Base-by-base conservation (phyloP, 495 filamentous ascomycete genomes). In the Clavariopsis aquatica region DNA sequence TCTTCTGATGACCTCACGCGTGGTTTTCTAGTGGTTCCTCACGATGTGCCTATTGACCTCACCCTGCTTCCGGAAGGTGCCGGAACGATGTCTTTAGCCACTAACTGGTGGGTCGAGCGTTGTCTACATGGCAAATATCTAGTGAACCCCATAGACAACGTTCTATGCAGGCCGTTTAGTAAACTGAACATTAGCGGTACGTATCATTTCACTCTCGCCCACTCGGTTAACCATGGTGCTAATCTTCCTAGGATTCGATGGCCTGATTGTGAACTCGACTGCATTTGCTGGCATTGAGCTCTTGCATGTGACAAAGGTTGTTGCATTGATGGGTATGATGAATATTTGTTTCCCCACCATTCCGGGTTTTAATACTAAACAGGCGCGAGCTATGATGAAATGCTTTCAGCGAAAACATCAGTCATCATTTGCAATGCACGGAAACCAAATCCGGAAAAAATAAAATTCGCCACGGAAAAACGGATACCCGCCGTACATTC, bases 71-170 rank as follows among this genome's bases (percentile, higher is more conserved):
- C 62, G 27, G 60, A 69, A 53, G 51, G 51, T 2, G 43, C 54
- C 45, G 51, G 54, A 64, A 66, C 75, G 59, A 77, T 78, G 57
- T 74, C 76, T 34, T 74, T 87, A 46, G 88, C 96, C 38, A 97
- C 91, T 10, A 90, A 96, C 66, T 94, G 93, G 81, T 98, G 93
- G 86, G 80, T 98, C 38, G 94, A 98, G 75, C 81, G 85, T 46
- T 98, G 93, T 73, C 77, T 98, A 31, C 84, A 91, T 69, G 82
- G 85, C 17, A 91, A 89, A 69, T 78, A 73, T 9, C 81, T 92
- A 59, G 83, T 91, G 36, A 78, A 87, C 10, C 91, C 92, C n/a
- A 74, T 77, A 52, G 80, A 84, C 0, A 82, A 93, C 72, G 80
- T 90, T 57, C 83, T 90, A 24, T 90, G 88, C 63, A 87, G 82